phyloP scores from a whole-genome alignment of 1,284 basidiomycete genomes.

The Apiotrichum akiyoshidainum region DNA sequence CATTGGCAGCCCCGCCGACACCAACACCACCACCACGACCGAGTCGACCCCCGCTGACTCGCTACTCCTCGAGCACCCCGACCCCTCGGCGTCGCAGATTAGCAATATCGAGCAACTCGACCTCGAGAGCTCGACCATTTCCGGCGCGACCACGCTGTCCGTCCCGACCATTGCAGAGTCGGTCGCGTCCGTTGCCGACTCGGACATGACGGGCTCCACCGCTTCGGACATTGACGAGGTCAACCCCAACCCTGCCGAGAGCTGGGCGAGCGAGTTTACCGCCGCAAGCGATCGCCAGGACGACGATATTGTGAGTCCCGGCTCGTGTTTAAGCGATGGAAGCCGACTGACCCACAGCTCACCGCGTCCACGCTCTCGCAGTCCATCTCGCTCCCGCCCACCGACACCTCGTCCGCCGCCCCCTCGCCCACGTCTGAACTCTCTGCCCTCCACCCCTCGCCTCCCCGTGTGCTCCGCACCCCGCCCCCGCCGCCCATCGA shows the following conservation, averaged over 20 bases:
- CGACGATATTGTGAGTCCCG: conserved; percentile 18
- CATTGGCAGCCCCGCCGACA: conserved; percentile 13
- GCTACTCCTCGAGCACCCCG: conserved; percentile 22
- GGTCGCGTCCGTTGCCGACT: conserved; percentile 11
- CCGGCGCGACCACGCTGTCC: neutral
- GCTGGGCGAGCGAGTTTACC: conserved; percentile 39
- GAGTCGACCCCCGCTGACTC: conserved; percentile 25
- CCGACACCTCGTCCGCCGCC: conserved; percentile 38
- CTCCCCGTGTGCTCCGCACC: conserved; percentile 12
- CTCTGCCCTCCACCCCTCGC: conserved; percentile 24
- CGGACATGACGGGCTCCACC: conserved; percentile 4
- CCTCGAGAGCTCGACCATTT: conserved; percentile 1
- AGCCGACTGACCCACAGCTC: conserved; percentile 20
- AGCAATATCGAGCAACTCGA: neutral
- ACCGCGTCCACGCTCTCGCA: conserved; percentile 40
- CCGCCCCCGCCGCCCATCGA: conserved; percentile 8
- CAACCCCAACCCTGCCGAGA: conserved; percentile 18
- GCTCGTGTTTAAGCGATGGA: neutral
- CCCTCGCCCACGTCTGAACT: conserved; percentile 36
- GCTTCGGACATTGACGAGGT: neutral
- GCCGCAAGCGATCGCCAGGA: conserved; percentile 6
- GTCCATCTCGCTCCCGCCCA: conserved; percentile 45
- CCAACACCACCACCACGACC: conserved; percentile 19
- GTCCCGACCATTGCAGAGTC: conserved; percentile 11
- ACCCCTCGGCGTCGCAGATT: neutral